These are phyloP conservation scores for Alisma plantagoaquatica DNA, from an alignment of 106 monocot genomes.

Conservation along the genomic window DNA sequence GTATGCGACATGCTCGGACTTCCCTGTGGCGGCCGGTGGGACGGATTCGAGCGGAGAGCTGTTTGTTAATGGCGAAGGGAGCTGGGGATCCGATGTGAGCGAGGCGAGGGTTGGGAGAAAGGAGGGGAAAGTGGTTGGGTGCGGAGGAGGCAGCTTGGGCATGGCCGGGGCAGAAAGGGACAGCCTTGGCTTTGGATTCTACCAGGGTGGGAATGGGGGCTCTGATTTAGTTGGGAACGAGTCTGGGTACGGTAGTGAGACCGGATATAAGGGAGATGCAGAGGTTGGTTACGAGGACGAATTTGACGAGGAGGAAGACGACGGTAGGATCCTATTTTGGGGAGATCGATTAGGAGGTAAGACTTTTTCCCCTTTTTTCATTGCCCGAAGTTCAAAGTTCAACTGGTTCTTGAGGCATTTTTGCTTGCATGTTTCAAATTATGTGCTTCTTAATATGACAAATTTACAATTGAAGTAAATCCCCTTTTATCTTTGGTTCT, in stretches of 20 bases:
- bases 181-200: conserved; percentile 9
- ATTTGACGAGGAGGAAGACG: conserved; percentile 48
- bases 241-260: conserved; percentile 88
- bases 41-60: conserved; percentile 93
- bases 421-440: too few species aligned
- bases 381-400: neutral
- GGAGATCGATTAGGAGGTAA: conserved; percentile 17
- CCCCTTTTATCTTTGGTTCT: too few species aligned
- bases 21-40: conserved; percentile 51
- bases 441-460: neutral
- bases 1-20: conserved; percentile 70
- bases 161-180: conserved; percentile 26
- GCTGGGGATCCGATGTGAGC: conserved; percentile 82
- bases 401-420: too few species aligned
- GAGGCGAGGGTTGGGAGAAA: conserved; percentile 40
- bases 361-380: neutral
- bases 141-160: conserved; percentile 2
- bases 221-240: conserved; percentile 40
- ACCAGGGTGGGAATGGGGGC: conserved; percentile 2
- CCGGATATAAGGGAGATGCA: conserved; percentile 82
- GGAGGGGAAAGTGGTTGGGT: conserved; percentile 21
- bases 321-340: conserved; percentile 27
- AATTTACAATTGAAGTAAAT: too few species aligned
- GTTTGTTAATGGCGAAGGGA: conserved; percentile 52
- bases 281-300: conserved; percentile 86